These are phyloP conservation scores for Aspergillus unguis DNA, from an alignment of 2,329 filamentous ascomycete species.

Conservation along the genomic window DNA sequence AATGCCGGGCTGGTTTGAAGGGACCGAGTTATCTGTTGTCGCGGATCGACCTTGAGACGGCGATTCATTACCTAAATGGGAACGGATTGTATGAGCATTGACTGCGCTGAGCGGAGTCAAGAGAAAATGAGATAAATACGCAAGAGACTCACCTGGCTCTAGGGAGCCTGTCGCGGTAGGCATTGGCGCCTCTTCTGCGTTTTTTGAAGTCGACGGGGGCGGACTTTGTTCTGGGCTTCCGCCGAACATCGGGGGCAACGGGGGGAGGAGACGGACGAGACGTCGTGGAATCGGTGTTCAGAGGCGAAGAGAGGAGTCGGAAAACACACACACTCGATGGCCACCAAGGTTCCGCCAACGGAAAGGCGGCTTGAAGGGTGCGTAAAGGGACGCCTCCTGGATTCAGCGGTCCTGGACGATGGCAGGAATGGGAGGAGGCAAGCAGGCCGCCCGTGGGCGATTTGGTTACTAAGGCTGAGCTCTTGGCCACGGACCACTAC, in stretches of 20 bases:
- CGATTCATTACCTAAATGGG: constrained; percentile 25
- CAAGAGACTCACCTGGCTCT: constrained; percentile 28
- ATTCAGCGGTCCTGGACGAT: constrained; percentile 13
- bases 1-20: constrained; percentile 18
- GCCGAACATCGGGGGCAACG: constrained; percentile 34
- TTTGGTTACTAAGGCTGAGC: constrained; percentile 16
- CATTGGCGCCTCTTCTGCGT: constrained; percentile 35
- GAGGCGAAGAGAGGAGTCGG: constrained; percentile 8
- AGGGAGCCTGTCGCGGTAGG: constrained; percentile 26
- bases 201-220: constrained; percentile 28
- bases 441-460: constrained; percentile 13
- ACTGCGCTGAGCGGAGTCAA: not conserved
- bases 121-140: not conserved
- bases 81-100: constrained; percentile 13
- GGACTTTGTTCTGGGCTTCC: constrained; percentile 32
- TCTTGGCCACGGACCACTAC: constrained; percentile 23
- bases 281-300: constrained; percentile 9
- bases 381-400: constrained; percentile 26
- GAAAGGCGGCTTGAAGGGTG: constrained; percentile 14
- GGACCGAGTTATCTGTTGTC: constrained; percentile 22
- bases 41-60: constrained; percentile 21
- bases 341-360: constrained; percentile 25
- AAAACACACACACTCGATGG: constrained; percentile 12
- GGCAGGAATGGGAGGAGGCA: constrained; percentile 7
- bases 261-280: constrained; percentile 20